Evolutionary conservation across 1,284 basidiomycete genomes (phyloP), one percentile per base, ranked within the genome.

Genomic region (Ustilago sp.): DNA sequence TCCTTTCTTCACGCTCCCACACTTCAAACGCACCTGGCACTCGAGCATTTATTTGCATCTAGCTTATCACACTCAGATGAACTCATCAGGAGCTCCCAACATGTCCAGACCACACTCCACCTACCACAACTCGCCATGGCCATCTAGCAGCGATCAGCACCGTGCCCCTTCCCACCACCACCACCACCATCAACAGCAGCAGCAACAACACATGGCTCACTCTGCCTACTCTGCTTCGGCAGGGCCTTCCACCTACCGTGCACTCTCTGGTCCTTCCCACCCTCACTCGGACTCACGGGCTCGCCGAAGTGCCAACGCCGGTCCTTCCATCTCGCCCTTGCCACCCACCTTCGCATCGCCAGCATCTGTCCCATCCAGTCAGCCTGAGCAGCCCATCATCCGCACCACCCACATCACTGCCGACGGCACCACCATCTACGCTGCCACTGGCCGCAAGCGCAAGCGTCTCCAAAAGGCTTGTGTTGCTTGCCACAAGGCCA

Each of bases 401-500:
- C 75, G 67, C 58, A 77, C 75, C 48, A 63, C 75, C 6, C 67
- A 73, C 53, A 59, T 77, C 59, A 70, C 75, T 32, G 63, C 75
- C 32, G 70, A 77, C 48, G 70, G 75, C 50, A 74, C 70, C 63
- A 77, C 73, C 60, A 70, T 79, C 58, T 77, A 75, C 51, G 75
- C 74, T 7, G 80, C 80, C 39, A 79, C 79, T 17, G 80, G 80
- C 19, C 74, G 80, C 56, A 82, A 82, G 79, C 74, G 81, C 55
- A 82, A 82, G 69, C 79, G 81, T 66, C 74, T 82, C 12, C 81
- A 82, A 74, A 74, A 80, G 69, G 81, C 81, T 4, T 82, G 81
- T 47, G 80, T 81, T n/a, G 74, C 80, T 48, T 82, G 81, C 68
- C 81, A 82, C 71, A 78, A 88, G 82, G 88, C 88, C 75, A 88